A percentile compares a stretch with the other conserved stretches of the same genome.
phyloP scores from a whole-genome alignment of 2,329 filamentous ascomycete genomes.

The Emydomyces testavorans region DNA sequence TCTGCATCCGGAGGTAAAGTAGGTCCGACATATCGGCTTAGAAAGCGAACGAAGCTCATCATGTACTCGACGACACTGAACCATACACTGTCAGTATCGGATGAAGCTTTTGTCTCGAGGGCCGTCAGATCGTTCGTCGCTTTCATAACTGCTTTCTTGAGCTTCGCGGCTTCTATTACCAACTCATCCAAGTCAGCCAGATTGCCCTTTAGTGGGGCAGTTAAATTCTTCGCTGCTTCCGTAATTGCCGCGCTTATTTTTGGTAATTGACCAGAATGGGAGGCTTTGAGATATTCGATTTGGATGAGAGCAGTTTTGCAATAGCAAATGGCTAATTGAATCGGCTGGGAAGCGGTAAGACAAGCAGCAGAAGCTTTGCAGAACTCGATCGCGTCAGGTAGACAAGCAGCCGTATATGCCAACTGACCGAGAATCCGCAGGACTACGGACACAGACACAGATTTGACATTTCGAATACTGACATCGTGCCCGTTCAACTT shows the following conservation, averaged over 20 bases:
- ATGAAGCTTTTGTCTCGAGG: constrained; percentile 15
- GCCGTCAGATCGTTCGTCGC: constrained; percentile 18
- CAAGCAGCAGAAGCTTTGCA: constrained; percentile 26
- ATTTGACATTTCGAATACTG: constrained; percentile 16
- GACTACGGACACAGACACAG: constrained; percentile 25
- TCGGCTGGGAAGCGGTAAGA: constrained; percentile 24
- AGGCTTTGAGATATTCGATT: constrained; percentile 25
- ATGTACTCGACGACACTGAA: constrained; percentile 28
- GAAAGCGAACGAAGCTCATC: constrained; percentile 30
- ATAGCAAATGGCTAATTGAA: constrained; percentile 28
- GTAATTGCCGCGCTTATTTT: constrained; percentile 22
- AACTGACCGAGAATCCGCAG: constrained; percentile 30
- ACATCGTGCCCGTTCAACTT: constrained; percentile 23
- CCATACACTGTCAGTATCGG: constrained; percentile 15
- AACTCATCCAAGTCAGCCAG: constrained; percentile 35
- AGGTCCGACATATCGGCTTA: constrained; percentile 33
- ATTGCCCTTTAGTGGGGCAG: constrained; percentile 31
- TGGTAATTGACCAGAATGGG: constrained; percentile 17
- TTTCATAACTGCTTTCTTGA: constrained; percentile 34
- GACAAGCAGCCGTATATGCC: constrained; percentile 31
- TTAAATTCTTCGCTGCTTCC: constrained; percentile 28
- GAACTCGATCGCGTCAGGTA: constrained; percentile 30
- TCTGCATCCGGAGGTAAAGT: constrained; percentile 20
- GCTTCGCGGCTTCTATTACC: constrained; percentile 32
- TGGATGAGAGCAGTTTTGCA: constrained; percentile 32